Percentiles rank a stretch among this genome's conserved stretches.
phyloP scores from a whole-genome alignment of 192 early-diverging fungal species.

The Coemansia sp. region DNA sequence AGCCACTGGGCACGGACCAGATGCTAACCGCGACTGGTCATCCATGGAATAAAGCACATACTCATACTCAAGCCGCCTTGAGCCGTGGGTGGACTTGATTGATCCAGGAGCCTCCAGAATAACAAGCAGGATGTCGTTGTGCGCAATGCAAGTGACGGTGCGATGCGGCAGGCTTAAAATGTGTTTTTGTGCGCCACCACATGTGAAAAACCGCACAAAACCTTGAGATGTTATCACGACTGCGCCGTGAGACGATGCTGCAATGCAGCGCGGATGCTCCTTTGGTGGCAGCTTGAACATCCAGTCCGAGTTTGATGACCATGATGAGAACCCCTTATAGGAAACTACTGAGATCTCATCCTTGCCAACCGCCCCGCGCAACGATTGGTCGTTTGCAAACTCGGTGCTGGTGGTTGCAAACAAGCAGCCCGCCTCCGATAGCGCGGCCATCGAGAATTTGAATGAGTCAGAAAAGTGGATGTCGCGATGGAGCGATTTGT shows the following conservation, averaged over 20 bases:
- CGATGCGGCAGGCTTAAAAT: slow-evolving; percentile 65
- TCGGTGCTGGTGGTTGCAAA: slow-evolving; percentile 60
- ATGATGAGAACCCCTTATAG: slow-evolving; percentile 72
- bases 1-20: slow-evolving; percentile 64
- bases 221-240: slow-evolving; percentile 73
- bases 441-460: slow-evolving; percentile 75
- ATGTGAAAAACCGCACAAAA: slow-evolving; percentile 77
- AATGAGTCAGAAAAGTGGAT: slow-evolving; percentile 81
- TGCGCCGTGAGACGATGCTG: slow-evolving; percentile 65
- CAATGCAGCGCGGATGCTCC: slow-evolving; percentile 75
- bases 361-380: slow-evolving; percentile 55
- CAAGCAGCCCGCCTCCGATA: slow-evolving; percentile 68
- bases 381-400: slow-evolving; percentile 48
- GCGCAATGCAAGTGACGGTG: slow-evolving; percentile 44
- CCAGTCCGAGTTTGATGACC: slow-evolving; percentile 78
- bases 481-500: slow-evolving; percentile 73
- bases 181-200: slow-evolving; percentile 75
- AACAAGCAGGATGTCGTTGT: slow-evolving; percentile 37
- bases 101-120: slow-evolving; percentile 32
- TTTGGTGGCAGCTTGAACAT: slow-evolving; percentile 61
- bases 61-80: slow-evolving; percentile 34
- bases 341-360: slow-evolving; percentile 64
- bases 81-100: slow-evolving; percentile 18
- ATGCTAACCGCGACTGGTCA: slow-evolving; percentile 26
- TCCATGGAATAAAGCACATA: slow-evolving; percentile 42